phyloP scores from a whole-genome alignment of 352 stramenopile species.

The Phytophthora meadii region DNA sequence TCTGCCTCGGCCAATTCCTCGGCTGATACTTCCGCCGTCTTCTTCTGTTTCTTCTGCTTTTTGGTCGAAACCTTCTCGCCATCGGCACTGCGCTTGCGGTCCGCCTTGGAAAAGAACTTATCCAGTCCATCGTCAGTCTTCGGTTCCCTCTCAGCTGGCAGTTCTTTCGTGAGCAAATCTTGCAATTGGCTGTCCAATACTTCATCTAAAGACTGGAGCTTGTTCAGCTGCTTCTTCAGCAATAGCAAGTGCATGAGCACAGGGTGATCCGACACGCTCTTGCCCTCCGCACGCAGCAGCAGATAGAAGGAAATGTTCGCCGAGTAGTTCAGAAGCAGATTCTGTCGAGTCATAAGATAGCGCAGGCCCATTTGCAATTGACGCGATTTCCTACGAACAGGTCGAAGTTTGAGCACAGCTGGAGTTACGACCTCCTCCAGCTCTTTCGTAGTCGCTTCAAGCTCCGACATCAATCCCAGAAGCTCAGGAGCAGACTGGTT shows the following conservation, averaged over 20 bases:
- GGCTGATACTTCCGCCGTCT: conserved; percentile 40
- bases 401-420: conserved; percentile 75
- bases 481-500: conserved; percentile 87
- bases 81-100: conserved; percentile 37
- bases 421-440: conserved; percentile 72
- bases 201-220: conserved; percentile 64
- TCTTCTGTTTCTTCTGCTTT: conserved; percentile 61
- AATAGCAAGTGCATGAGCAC: conserved; percentile 79
- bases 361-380: conserved; percentile 70
- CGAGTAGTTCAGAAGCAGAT: conserved; percentile 86
- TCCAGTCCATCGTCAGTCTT: conserved; percentile 66
- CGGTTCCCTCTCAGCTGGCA: conserved; percentile 50
- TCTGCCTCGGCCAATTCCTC: conserved; percentile 66
- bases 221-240: conserved; percentile 81
- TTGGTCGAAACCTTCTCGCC: conserved; percentile 23
- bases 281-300: conserved; percentile 79
- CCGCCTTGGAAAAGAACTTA: conserved; percentile 68
- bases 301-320: conserved; percentile 90
- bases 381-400: conserved; percentile 62
- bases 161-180: conserved; percentile 71
- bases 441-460: conserved; percentile 72
- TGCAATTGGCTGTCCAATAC: conserved; percentile 65
- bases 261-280: conserved; percentile 79
- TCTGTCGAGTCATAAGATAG: conserved; percentile 83
- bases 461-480: conserved; percentile 69